Conservation (phyloP, 495 filamentous ascomycete species). For the Trichoderma parareesei region DNA sequence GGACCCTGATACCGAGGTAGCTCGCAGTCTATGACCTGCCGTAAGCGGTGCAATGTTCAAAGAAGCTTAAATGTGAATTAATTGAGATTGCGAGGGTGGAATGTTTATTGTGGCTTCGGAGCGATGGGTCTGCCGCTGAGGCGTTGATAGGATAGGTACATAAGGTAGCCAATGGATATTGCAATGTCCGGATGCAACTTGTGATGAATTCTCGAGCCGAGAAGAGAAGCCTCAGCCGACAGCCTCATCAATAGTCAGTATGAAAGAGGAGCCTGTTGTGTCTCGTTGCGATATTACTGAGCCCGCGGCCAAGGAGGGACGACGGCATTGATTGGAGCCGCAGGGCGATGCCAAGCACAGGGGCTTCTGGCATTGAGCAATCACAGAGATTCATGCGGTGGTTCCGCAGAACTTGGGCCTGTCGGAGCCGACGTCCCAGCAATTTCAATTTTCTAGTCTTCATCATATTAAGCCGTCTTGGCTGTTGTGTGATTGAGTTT, state of each 20-base stretch:
- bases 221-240: too few species aligned
- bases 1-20: background rate
- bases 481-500: background rate
- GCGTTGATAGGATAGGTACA: background rate
- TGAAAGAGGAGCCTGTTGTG: background rate
- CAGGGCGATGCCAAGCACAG: background rate
- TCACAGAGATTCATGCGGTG: background rate
- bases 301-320: background rate
- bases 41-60: background rate
- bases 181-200: too few species aligned
- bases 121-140: background rate
- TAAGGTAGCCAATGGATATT: background rate
- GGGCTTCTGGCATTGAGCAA: background rate
- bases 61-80: constrained; percentile 5
- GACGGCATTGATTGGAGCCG: background rate
- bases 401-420: background rate
- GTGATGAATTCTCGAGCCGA: too few species aligned
- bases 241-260: too few species aligned
- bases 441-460: background rate
- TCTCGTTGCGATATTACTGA: background rate
- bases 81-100: background rate
- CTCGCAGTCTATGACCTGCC: background rate
- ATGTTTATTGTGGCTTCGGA: background rate
- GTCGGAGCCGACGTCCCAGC: background rate
- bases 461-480: background rate